Conservation (phyloP, 2,329 filamentous ascomycete species). For the Penicillium paneum region DNA sequence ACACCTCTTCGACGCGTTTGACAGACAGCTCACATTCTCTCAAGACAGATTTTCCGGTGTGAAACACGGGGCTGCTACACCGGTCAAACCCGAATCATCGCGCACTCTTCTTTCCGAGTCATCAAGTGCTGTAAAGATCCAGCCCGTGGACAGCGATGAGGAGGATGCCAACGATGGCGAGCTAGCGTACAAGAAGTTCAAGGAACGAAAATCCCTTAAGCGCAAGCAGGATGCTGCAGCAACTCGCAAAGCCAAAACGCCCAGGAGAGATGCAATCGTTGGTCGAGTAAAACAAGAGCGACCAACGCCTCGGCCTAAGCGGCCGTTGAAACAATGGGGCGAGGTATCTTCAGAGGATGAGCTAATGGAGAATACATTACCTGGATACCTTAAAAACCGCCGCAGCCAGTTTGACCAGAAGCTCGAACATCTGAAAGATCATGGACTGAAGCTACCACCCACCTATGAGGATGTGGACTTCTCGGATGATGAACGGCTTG, state of each 20-base stretch:
- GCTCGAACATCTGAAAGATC: conserved; percentile 59
- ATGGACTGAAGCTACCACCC: conserved; percentile 73
- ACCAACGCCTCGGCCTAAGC: conserved; percentile 21
- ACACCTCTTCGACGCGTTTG: conserved; percentile 7
- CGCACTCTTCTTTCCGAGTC: conserved; percentile 8
- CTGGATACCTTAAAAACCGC: conserved; percentile 70
- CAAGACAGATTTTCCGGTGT: conserved; percentile 2
- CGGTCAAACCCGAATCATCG: conserved; percentile 3
- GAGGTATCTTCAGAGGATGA: conserved; percentile 53
- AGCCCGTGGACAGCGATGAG: conserved; percentile 27
- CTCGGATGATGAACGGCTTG: conserved; percentile 64
- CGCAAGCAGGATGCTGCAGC: conserved; percentile 52
- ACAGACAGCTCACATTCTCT: conserved; percentile 19
- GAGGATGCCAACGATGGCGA: conserved; percentile 40
- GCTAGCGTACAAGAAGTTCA: conserved; percentile 60
- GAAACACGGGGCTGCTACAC: not conserved
- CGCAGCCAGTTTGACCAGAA: conserved; percentile 65
- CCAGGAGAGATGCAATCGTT: conserved; percentile 41
- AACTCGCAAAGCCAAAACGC: conserved; percentile 46
- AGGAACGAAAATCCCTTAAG: conserved; percentile 56
- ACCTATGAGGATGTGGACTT: conserved; percentile 73
- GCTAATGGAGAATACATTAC: conserved; percentile 59
- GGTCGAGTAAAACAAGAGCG: conserved; percentile 34
- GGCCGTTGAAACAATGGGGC: conserved; percentile 41
- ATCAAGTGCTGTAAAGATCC: conserved; percentile 21